Conservation (phyloP, 2,329 filamentous ascomycete genomes). For the Kalaharituber pfeilii region DNA sequence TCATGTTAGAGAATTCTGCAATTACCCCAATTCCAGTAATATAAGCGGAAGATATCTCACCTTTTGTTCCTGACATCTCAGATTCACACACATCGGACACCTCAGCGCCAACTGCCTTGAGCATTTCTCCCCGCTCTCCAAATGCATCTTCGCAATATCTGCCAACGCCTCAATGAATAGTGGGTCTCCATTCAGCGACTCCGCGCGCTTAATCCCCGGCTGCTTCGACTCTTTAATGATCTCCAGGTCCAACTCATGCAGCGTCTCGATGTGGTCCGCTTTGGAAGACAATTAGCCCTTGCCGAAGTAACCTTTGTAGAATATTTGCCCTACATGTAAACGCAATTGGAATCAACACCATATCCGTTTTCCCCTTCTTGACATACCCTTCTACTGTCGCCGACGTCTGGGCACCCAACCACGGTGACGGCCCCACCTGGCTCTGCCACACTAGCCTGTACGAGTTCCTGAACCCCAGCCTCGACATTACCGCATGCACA, state of each 20-base stretch:
- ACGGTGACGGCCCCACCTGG: constrained; percentile 86
- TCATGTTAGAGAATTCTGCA: not conserved
- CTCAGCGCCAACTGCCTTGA: constrained; percentile 75
- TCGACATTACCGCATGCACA: constrained; percentile 90
- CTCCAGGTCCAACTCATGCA: constrained; percentile 86
- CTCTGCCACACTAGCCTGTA: constrained; percentile 97
- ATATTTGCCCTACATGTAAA: constrained; percentile 47
- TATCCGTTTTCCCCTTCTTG: constrained; percentile 74
- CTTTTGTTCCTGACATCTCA: constrained; percentile 64
- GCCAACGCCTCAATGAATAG: constrained; percentile 84
- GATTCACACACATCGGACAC: constrained; percentile 84
- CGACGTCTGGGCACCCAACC: constrained; percentile 86
- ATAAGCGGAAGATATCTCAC: constrained; percentile 1
- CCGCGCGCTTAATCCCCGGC: constrained; percentile 69
- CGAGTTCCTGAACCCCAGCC: constrained; percentile 69
- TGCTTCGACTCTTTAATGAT: constrained; percentile 77
- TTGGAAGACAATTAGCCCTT: not conserved
- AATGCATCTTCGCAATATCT: constrained; percentile 65
- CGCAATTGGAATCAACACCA: constrained; percentile 83
- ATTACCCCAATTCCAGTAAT: not conserved
- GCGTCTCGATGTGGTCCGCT: constrained; percentile 90
- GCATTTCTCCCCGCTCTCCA: constrained; percentile 52
- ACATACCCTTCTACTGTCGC: constrained; percentile 78
- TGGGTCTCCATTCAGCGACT: constrained; percentile 77
- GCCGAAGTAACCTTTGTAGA: not conserved